These are phyloP conservation scores for Salvia splendens DNA, from an alignment of 257 asterid species.

Conservation along the genomic window DNA sequence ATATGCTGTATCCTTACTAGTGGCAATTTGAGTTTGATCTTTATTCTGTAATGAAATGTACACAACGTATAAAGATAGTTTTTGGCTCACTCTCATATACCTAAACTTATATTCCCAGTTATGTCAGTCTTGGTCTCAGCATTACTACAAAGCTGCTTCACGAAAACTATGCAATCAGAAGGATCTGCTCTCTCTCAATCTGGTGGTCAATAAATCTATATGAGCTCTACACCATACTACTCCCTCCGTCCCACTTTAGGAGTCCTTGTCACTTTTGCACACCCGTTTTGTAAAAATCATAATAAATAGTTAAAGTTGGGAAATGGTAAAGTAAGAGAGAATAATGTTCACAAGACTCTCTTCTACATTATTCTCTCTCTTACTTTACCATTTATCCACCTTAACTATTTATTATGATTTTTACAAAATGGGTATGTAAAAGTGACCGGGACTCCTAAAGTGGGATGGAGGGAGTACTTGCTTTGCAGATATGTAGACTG, in stretches of 20 bases:
- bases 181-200: slow-evolving; percentile 22
- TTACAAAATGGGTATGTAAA: too few species aligned
- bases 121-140: background rate
- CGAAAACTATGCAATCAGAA: slow-evolving; percentile 9
- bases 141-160: background rate
- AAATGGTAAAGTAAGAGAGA: too few species aligned
- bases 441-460: too few species aligned
- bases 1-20: slow-evolving; percentile 2
- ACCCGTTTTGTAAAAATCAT: too few species aligned
- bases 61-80: slow-evolving; percentile 1
- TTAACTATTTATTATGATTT: too few species aligned
- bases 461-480: too few species aligned
- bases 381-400: too few species aligned
- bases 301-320: too few species aligned
- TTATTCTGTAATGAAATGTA: background rate
- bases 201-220: slow-evolving; percentile 2
- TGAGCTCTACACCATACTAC: background rate
- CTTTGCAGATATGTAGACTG: background rate
- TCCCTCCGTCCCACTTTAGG: too few species aligned
- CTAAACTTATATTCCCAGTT: background rate
- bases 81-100: background rate
- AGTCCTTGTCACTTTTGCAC: too few species aligned
- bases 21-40: slow-evolving; percentile 12
- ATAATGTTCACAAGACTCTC: too few species aligned
- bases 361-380: too few species aligned